phyloP scores from a whole-genome alignment of 2,329 filamentous ascomycete species.

The Aspergillus fumigatus region DNA sequence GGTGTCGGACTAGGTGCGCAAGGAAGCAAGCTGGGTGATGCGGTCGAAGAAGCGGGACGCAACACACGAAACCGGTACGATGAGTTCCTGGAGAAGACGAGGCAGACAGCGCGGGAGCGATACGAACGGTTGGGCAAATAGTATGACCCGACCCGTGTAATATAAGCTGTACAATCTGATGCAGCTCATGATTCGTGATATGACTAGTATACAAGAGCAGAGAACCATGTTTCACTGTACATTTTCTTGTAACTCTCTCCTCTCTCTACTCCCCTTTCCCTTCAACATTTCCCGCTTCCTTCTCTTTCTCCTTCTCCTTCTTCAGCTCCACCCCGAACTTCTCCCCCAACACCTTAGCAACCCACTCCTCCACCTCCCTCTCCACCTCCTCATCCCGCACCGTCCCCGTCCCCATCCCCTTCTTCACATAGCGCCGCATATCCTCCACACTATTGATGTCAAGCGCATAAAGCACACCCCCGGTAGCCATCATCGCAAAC shows the following conservation, averaged over 20 bases:
- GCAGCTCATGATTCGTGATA: neutral
- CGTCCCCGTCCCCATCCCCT: constrained; percentile 55
- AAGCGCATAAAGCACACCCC: constrained; percentile 70
- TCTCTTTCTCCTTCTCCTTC: constrained; percentile 27
- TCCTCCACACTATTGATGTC: constrained; percentile 70
- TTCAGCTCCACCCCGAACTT: constrained; percentile 44
- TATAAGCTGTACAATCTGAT: neutral
- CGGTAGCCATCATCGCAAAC: constrained; percentile 68
- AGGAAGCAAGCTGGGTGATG: constrained; percentile 47
- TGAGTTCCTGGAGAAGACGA: constrained; percentile 46
- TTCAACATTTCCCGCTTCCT: neutral
- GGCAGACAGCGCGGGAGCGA: constrained; percentile 43
- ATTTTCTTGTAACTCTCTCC: neutral
- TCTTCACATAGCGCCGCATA: constrained; percentile 57
- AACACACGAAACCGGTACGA: constrained; percentile 46
- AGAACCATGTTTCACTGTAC: neutral
- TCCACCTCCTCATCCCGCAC: constrained; percentile 46
- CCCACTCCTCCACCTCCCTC: constrained; percentile 52
- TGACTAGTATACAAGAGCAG: neutral
- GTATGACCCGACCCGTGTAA: neutral
- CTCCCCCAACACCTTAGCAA: constrained; percentile 45
- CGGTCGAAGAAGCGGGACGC: constrained; percentile 44
- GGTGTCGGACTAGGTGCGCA: constrained; percentile 48
- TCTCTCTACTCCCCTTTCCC: neutral
- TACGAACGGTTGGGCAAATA: constrained; percentile 40